phyloP scores from a whole-genome alignment of 2,329 filamentous ascomycete species.

The Pyrenochaeta sp. region DNA sequence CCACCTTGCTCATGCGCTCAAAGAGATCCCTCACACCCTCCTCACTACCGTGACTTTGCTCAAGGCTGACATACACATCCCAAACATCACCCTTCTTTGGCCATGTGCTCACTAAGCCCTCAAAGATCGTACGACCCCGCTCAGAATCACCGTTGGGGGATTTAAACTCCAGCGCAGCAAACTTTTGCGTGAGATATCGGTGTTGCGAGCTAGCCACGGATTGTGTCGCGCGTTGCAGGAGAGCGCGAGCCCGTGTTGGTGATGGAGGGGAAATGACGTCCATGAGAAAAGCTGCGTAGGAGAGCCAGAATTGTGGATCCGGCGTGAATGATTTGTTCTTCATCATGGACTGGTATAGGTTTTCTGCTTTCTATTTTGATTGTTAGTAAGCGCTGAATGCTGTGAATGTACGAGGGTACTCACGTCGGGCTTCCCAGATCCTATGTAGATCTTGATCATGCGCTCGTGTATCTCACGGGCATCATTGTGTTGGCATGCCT shows the following conservation, averaged over 20 bases:
- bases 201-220: slow-evolving; percentile 76
- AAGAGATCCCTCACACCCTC: slow-evolving; percentile 78
- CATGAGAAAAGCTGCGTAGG: slow-evolving; percentile 94
- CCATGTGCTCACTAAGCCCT: slow-evolving; percentile 82
- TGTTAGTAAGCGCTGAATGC: slow-evolving; percentile 25
- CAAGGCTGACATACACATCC: slow-evolving; percentile 90
- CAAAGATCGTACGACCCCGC: slow-evolving; percentile 92
- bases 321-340: slow-evolving; percentile 85
- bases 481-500: slow-evolving; percentile 94
- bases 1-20: slow-evolving; percentile 72
- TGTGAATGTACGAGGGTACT: slow-evolving; percentile 43
- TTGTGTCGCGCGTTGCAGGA: slow-evolving; percentile 85
- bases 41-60: slow-evolving; percentile 66
- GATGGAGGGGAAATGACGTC: slow-evolving; percentile 73
- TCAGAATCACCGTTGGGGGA: slow-evolving; percentile 84
- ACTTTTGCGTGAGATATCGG: slow-evolving; percentile 81
- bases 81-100: slow-evolving; percentile 92
- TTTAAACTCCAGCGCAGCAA: slow-evolving; percentile 91
- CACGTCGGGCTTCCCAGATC: slow-evolving; percentile 85
- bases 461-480: slow-evolving; percentile 88
- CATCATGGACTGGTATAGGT: slow-evolving; percentile 82
- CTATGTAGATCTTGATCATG: slow-evolving; percentile 92
- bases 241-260: slow-evolving; percentile 76
- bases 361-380: slow-evolving; percentile 77
- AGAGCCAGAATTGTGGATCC: slow-evolving; percentile 84